Evolutionary conservation across 495 filamentous ascomycete species (phyloP), one percentile per base, ranked within the genome.

Genomic region (Ascobolus immersus): DNA sequence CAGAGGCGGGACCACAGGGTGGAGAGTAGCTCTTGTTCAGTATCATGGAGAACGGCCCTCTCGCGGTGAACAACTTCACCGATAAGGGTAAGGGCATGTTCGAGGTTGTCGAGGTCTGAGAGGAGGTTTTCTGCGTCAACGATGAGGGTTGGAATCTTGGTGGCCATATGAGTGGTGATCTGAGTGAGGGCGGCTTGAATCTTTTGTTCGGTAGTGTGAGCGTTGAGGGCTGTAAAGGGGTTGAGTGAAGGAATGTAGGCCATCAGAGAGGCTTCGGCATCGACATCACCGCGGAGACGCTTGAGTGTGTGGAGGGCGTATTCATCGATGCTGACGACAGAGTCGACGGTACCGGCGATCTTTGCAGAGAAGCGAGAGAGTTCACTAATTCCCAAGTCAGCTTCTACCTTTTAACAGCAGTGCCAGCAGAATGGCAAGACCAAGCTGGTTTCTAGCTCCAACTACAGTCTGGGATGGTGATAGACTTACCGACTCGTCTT

Each of bases 341-440:
- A 65, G 43, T 81, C 76, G 13, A 80, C 68, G 2, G 69, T 67
- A 7, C 67, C 55, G 4, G 68, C 69, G 32, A 76, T 67, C 31
- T 67, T 63, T 17, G 62, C 66, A 48, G 75, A 75, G 55, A 77
- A 80, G 30, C 53, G 59, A 24, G 40, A 28, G 7, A 48, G 37
- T n/a, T n/a, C n/a, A n/a, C n/a, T n/a, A n/a, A n/a, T n/a, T n/a
- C n/a, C n/a, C n/a, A n/a, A n/a, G n/a, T n/a, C n/a, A n/a, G n/a
- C n/a, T n/a, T n/a, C n/a, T n/a, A n/a, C n/a, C n/a, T n/a, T n/a
- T n/a, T n/a, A n/a, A n/a, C n/a, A n/a, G n/a, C n/a, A n/a, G n/a
- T n/a, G n/a, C n/a, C n/a, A n/a, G n/a, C n/a, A n/a, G n/a, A n/a
- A n/a, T n/a, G n/a, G n/a, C n/a, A n/a, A n/a, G n/a, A n/a, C n/a